A percentile compares a stretch with the other conserved stretches of the same genome.
phyloP scores from a whole-genome alignment of 1,284 basidiomycete species.

The Cystobasidium slooffiae region DNA sequence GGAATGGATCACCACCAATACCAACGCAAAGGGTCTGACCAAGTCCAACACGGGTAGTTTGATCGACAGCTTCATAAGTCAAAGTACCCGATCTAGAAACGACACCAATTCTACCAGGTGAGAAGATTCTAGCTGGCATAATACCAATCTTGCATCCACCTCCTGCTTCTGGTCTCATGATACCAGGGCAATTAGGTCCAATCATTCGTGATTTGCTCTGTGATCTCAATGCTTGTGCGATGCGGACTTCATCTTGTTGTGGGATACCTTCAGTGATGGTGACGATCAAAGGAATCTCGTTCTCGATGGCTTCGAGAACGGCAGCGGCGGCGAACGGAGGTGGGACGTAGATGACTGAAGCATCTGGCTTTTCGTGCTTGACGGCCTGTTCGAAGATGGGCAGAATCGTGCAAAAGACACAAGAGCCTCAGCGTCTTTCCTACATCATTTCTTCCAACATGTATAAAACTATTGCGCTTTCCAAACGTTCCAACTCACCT shows the following conservation, averaged over 20 bases:
- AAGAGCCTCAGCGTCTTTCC: background rate
- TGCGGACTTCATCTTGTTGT: conserved; percentile 85
- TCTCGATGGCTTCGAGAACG: conserved; percentile 96
- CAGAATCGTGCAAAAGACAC: background rate
- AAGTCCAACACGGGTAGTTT: conserved; percentile 93
- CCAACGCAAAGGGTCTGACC: conserved; percentile 97
- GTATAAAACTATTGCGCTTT: background rate
- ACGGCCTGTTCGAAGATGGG: conserved; percentile 67
- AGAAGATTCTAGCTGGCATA: conserved; percentile 69
- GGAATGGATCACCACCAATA: conserved; percentile 99
- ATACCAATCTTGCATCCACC: conserved; percentile 99
- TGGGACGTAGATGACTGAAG: conserved; percentile 93
- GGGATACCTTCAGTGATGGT: conserved; percentile 98
- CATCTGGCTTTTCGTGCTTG: conserved; percentile 79
- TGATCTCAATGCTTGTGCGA: conserved; percentile 89
- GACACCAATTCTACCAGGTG: conserved; percentile 65
- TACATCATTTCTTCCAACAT: background rate
- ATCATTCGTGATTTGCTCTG: conserved; percentile 90
- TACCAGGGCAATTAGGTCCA: conserved; percentile 92
- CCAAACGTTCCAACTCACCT: conserved; percentile 63
- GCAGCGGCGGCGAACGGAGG: conserved; percentile 90
- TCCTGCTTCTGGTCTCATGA: conserved; percentile 76
- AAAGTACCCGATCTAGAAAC: conserved; percentile 95
- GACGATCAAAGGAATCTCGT: conserved; percentile 93
- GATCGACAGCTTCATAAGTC: conserved; percentile 88